Evolutionary conservation across 345 rosid genomes (phyloP), one percentile per base, ranked within the genome.

Genomic region (Ricinus communis): DNA sequence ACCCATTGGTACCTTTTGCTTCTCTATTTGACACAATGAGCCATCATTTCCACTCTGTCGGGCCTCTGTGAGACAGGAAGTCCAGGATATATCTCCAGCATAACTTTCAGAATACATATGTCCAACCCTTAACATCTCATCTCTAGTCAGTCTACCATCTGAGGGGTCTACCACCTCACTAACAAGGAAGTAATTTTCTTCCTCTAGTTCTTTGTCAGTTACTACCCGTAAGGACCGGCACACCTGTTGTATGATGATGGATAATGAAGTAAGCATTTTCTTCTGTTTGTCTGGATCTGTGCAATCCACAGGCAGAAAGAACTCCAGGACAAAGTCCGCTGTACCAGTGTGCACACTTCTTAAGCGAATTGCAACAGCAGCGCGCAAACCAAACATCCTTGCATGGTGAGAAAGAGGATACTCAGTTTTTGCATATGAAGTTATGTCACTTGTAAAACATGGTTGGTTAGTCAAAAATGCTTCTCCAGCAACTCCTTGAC

Each of bases 321-420:
- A 91, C 85, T 95, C 99, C 80, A 95, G 83, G 59, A 90, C 96
- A 54, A 88, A 91, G 80, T 95, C 97, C 7, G 83, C 83, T 41
- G 76, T 36, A 56, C 97, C 93, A 13, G 91, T 85, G 69, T 82
- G 81, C 70, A 86, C 78, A 71, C 92, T 84, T 61, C 97, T 84
- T 60, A 95, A 69, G 68, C 92, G 95, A 24, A 95, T 89, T 0
- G 99, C 99, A 52, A 91, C 97, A 33, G 92, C 91, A 0, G 92
- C 97, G 69, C 79, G 74, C 71, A 95, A 76, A 5, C 90, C 90
- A 53, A 82, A 91, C 86, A 95, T 85, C 68, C 80, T 87, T 28
- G 99, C 99, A n/a, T 89, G 96, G 81, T 95, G 99, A 69, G 97
- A 86, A 45, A 95, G 96, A 58, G 99, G 99, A 81, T 91, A 95